Percentiles rank a stretch among this genome's conserved stretches.
Evolutionary conservation across 2,329 filamentous ascomycete genomes (phyloP).

Genomic region (Helicocarpus griseus): DNA sequence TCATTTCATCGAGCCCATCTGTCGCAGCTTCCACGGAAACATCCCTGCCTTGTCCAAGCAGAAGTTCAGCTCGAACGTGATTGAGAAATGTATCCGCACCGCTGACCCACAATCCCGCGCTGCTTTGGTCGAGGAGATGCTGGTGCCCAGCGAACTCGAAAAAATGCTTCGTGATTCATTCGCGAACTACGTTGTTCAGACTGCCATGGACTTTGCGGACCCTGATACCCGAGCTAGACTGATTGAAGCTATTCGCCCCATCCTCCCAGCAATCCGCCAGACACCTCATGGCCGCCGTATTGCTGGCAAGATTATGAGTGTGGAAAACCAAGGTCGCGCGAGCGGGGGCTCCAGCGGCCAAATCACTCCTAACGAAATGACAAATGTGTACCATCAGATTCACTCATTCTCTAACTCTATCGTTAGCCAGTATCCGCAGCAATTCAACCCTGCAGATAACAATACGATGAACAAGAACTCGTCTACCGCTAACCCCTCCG

Average conservation of each 20-base stretch:
- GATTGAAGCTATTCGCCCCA: conserved; percentile 75
- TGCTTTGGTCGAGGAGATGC: conserved; percentile 75
- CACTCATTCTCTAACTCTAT: conserved; percentile 17
- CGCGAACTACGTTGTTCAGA: conserved; percentile 97
- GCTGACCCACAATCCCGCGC: conserved; percentile 65
- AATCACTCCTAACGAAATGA: conserved; percentile 31
- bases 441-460: conserved; percentile 1
- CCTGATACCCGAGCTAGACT: conserved; percentile 62
- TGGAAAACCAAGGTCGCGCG: conserved; percentile 35
- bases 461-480: not conserved
- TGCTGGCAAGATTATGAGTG: conserved; percentile 67
- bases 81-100: conserved; percentile 90
- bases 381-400: conserved; percentile 22
- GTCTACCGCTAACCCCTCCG: not conserved
- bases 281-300: conserved; percentile 94
- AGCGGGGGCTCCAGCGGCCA: conserved; percentile 30
- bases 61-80: conserved; percentile 98
- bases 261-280: conserved; percentile 73
- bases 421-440: conserved; percentile 17
- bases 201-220: conserved; percentile 78
- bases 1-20: conserved; percentile 79
- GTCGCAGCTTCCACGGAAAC: conserved; percentile 67
- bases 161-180: conserved; percentile 83
- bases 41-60: conserved; percentile 70
- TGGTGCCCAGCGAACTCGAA: conserved; percentile 62